phyloP scores from a whole-genome alignment of 2,329 filamentous ascomycete species.

The Cladobotryum mycophilum region DNA sequence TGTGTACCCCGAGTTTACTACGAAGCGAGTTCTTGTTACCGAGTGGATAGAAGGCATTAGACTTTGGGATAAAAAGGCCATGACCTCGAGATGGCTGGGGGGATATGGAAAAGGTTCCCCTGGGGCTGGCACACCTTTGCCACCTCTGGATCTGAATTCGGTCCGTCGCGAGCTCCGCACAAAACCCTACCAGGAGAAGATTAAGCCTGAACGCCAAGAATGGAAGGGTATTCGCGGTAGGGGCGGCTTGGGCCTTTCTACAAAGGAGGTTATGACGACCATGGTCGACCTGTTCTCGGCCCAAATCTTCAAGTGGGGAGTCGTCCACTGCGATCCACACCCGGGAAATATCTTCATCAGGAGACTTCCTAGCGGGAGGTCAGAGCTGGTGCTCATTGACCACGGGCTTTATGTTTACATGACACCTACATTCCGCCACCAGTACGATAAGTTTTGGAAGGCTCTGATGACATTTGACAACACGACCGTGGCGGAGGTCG shows the following conservation, averaged over 20 bases:
- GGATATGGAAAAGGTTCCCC: conserved; percentile 70
- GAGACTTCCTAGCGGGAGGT: conserved; percentile 69
- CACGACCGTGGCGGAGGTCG: conserved; percentile 64
- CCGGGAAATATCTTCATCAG: conserved; percentile 97
- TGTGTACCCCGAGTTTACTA: conserved; percentile 76
- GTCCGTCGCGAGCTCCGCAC: conserved; percentile 42
- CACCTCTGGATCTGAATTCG: conserved; percentile 39
- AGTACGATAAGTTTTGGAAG: conserved; percentile 92
- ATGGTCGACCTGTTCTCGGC: conserved; percentile 96
- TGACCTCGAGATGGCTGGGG: conserved; percentile 72
- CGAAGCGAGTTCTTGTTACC: conserved; percentile 79
- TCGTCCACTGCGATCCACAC: conserved; percentile 94
- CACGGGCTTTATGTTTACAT: conserved; percentile 95
- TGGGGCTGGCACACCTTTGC: conserved; percentile 63
- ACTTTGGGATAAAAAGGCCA: conserved; percentile 83
- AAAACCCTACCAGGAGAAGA: conserved; percentile 47
- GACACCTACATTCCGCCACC: conserved; percentile 71
- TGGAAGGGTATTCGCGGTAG: conserved; percentile 69
- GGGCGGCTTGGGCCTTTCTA: conserved; percentile 76
- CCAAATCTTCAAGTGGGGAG: conserved; percentile 96
- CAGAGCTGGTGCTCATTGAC: conserved; percentile 92
- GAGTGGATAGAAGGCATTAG: conserved; percentile 97
- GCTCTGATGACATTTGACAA: conserved; percentile 92
- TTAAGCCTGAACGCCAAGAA: conserved; percentile 74
- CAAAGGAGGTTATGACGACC: conserved; percentile 88